These are phyloP conservation scores for Lineolata rhizophorae DNA, from an alignment of 495 filamentous ascomycete species.

Conservation along the genomic window DNA sequence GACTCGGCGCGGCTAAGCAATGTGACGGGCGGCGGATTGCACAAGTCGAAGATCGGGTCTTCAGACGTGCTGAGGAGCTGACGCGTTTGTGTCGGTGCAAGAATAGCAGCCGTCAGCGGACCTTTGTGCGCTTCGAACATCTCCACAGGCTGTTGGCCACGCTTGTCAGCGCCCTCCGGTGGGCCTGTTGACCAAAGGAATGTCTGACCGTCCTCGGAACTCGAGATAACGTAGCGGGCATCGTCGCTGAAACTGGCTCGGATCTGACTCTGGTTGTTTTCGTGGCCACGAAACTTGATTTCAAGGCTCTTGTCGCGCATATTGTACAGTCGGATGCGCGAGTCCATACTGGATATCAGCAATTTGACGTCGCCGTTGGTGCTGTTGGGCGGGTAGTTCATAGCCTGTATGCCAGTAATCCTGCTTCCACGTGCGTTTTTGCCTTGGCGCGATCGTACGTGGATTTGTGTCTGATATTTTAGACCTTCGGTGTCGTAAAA, in stretches of 20 bases:
- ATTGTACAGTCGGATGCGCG: conserved; percentile 78
- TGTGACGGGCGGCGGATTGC: conserved; percentile 83
- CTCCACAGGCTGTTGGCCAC: conserved; percentile 64
- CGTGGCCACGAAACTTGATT: conserved; percentile 79
- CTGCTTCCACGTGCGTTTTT: conserved; percentile 93
- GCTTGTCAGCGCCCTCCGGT: conserved; percentile 36
- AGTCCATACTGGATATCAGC: conserved; percentile 88
- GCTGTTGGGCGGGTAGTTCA: conserved; percentile 23
- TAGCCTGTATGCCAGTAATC: conserved; percentile 83
- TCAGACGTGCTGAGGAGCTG: conserved; percentile 58
- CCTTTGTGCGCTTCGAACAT: conserved; percentile 75
- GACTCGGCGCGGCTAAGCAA: conserved; percentile 53
- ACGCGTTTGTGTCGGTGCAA: conserved; percentile 61
- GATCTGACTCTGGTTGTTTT: conserved; percentile 84
- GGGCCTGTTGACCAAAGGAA: conserved; percentile 58
- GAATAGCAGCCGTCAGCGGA: conserved; percentile 68
- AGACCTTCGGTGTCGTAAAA: conserved; percentile 93
- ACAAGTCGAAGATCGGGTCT: conserved; percentile 87
- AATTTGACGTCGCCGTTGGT: conserved; percentile 60
- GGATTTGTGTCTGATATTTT: conserved; percentile 62
- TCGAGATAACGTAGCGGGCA: conserved; percentile 70
- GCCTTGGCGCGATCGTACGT: conserved; percentile 73
- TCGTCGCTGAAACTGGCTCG: conserved; percentile 77
- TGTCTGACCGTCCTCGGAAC: conserved; percentile 72
- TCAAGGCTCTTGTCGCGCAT: conserved; percentile 64